A percentile compares a stretch with the other conserved stretches of the same genome.
phyloP scores from a whole-genome alignment of 768 basidiomycete genomes.

The Tephrocybe sp. region DNA sequence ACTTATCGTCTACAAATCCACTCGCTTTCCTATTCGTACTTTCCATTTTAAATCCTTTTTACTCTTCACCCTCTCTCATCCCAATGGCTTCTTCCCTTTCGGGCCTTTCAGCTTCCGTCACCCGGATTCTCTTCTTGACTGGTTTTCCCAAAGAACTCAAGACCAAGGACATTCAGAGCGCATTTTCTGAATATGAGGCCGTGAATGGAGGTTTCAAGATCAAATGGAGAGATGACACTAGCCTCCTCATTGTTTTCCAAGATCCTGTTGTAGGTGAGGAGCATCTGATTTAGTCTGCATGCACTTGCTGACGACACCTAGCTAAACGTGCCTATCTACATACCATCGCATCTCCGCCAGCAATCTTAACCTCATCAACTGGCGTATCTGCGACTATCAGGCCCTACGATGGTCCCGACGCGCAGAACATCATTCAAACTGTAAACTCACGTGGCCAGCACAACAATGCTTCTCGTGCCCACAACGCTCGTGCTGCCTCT shows the following conservation, averaged over 20 bases:
- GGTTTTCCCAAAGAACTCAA: conserved; percentile 96
- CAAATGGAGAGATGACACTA: conserved; percentile 98
- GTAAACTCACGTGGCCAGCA: conserved; percentile 74
- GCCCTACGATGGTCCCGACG: conserved; percentile 95
- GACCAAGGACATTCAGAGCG: conserved; percentile 92
- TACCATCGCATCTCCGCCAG: conserved; percentile 79
- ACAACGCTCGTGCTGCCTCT: conserved; percentile 67
- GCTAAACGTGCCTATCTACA: conserved; percentile 95
- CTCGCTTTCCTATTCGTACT: conserved; percentile 21
- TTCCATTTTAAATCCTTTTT: conserved; percentile 17
- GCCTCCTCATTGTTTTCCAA: conserved; percentile 89
- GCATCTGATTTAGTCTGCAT: background rate
- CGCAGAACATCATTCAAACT: conserved; percentile 77
- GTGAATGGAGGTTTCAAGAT: conserved; percentile 94
- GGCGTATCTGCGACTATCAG: conserved; percentile 62
- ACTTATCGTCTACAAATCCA: conserved; percentile 18
- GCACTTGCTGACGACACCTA: conserved; percentile 28
- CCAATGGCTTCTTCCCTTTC: conserved; percentile 72
- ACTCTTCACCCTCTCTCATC: conserved; percentile 14
- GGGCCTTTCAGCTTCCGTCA: conserved; percentile 90
- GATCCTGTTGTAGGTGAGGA: conserved; percentile 87
- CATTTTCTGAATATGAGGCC: conserved; percentile 87
- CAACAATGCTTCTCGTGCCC: conserved; percentile 65
- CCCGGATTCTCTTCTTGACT: conserved; percentile 89
- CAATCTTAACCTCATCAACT: conserved; percentile 58